Base-by-base conservation (phyloP, 257 asterid species). In the Solanum okadae region DNA sequence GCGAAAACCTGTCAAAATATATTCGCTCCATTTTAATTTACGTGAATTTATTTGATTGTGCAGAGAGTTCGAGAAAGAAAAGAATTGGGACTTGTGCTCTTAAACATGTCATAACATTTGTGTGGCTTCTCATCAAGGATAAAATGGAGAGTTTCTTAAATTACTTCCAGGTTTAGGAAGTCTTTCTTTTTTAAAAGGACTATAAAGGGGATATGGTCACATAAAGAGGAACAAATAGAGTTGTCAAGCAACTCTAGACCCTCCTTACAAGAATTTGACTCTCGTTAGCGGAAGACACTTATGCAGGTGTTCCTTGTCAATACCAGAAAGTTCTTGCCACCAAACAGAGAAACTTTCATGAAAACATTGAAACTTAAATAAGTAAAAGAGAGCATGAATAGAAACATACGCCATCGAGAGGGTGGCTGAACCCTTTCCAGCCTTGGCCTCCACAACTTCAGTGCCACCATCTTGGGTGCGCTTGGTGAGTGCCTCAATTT, bases 341-440 rank as follows among this genome's bases (percentile, higher is more conserved):
- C 40, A 68, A 22, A 15, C 29, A 5, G 34, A 16, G 31, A 56
- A 18, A 8, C 56, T 44, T 33, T 65, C 10, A 25, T 42, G 71
- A 46, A 68, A 71, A 34, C 65, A 42, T 25, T 34, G 22, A 70
- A 34, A 37, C 14, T 18, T 59, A 56, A 37, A 31, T 49, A 79
- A 40, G 44, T 72, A 46, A 49, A 34, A 46, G 68, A 61, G 77
- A 73, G 52, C 81, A 34, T 52, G 59, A 75, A 31, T 73, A 11
- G 23, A 22, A 33, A 76, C 88, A 86, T 90, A 90, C 88, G 91
- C 91, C 91, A 90, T 90, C 3, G 91, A 90, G 84, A 90, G 91
- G 18, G 91, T 90, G 61, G 91, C 91, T 5, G 91, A 90, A 81
- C 91, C 91, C 87, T 88, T 88, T 85, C 91, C 91, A 70, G 91